A percentile compares a stretch with the other conserved stretches of the same genome.
phyloP scores from a whole-genome alignment of 495 filamentous ascomycete genomes.

The Hapsidospora chrysogenum region DNA sequence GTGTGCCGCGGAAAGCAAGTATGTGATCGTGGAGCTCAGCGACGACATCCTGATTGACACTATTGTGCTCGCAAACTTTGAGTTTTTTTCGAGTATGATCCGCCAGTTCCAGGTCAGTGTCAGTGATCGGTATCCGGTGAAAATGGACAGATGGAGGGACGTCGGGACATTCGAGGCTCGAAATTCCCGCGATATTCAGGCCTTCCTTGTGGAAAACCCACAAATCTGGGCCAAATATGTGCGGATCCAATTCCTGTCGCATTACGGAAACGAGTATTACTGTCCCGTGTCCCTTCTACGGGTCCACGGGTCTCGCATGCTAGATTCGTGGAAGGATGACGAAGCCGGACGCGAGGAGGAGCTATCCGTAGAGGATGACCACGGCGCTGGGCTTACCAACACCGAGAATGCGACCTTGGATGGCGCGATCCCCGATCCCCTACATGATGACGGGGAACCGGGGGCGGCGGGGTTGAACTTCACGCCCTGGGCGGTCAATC shows the following conservation, averaged over 20 bases:
- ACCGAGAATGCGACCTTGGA: neutral
- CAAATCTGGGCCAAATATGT: constrained; percentile 92
- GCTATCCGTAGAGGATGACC: constrained; percentile 21
- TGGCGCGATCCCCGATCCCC: neutral
- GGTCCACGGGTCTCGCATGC: constrained; percentile 91
- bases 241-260: constrained; percentile 75
- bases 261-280: constrained; percentile 93
- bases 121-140: constrained; percentile 84
- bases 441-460: neutral
- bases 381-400: neutral
- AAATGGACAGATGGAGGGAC: constrained; percentile 79
- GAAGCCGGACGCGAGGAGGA: constrained; percentile 20
- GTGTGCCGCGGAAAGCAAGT: constrained; percentile 76
- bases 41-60: constrained; percentile 95
- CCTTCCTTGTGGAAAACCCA: constrained; percentile 82
- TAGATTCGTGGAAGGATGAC: constrained; percentile 71
- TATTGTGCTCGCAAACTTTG: constrained; percentile 88
- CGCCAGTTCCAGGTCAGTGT: constrained; percentile 78
- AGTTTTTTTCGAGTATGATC: constrained; percentile 97
- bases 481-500: no score
- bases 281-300: constrained; percentile 82
- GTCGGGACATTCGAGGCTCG: constrained; percentile 77
- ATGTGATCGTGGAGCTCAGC: constrained; percentile 71
- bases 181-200: constrained; percentile 85
- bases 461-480: no score